These are phyloP conservation scores for Dunaliella primolecta DNA, from an alignment of 139 green algal species.

Conservation along the genomic window DNA sequence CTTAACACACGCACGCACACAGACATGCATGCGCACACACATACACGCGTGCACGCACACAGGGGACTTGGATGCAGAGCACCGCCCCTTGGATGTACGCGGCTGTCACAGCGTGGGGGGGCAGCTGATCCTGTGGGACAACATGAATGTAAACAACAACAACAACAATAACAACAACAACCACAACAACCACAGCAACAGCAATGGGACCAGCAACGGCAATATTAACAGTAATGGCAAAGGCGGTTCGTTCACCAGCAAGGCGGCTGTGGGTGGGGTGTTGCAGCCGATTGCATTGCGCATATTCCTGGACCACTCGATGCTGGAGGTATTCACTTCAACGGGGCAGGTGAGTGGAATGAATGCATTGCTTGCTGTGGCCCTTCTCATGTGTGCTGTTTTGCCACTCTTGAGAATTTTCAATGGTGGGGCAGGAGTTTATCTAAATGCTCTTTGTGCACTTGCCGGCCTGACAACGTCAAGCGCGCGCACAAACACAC, in stretches of 20 bases:
- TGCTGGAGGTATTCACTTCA: conserved; percentile 18
- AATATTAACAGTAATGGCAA: background rate
- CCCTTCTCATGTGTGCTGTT: background rate
- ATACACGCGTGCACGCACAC: background rate
- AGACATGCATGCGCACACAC: too few species aligned
- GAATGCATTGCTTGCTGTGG: too few species aligned
- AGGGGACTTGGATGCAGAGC: background rate
- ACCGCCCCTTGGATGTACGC: background rate
- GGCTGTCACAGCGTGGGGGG: background rate
- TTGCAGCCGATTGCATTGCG: conserved; percentile 8
- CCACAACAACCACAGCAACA: background rate
- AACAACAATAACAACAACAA: background rate
- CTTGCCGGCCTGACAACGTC: too few species aligned
- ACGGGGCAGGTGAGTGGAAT: background rate
- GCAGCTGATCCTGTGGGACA: background rate
- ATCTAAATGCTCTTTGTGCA: background rate
- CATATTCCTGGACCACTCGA: conserved; percentile 5
- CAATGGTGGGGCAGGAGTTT: background rate
- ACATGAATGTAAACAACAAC: background rate
- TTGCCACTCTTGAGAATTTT: background rate
- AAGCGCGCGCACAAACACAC: too few species aligned
- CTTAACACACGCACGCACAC: background rate
- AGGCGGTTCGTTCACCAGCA: background rate
- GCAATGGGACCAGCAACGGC: background rate
- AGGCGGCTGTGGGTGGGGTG: background rate